Base-by-base conservation (phyloP, 768 basidiomycete genomes). In the Russula brevipes region DNA sequence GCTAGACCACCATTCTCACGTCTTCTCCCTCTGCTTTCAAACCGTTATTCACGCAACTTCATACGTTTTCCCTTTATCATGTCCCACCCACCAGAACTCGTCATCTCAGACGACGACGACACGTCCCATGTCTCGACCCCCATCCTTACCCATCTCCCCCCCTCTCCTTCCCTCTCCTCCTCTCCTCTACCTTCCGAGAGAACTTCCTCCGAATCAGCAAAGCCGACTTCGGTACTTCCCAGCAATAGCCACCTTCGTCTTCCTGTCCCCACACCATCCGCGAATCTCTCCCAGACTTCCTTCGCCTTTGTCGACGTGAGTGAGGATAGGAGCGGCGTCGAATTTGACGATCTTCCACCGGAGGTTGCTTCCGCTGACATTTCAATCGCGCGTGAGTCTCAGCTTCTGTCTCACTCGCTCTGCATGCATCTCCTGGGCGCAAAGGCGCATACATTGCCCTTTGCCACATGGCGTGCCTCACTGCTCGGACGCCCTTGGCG, bases 361-460 rank as follows among this genome's bases (percentile, higher is more conserved):
- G 73, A 75, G 50, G 66, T 74, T 4, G 67, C 71, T 8, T 68
- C 67, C 41, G 74, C 73, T 10, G 74, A 75, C 63, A 69, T 75
- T 47, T 75, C 66, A 45, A 68, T 74, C 45, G 70, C 74, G 33
- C 69, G 74, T 73, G 59, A 72, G 73, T 73, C 42, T 59, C 53
- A 41, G 41, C 12, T 58, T 58, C 33, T 54, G 17, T 39, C n/a
- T 47, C 45, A 16, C 61, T 36, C 24, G 49, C 44, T 3, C 17
- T 41, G 60, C 46, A 33, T 24, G 24, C 24, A 24, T 57, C 41
- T 42, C 41, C 31, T 45, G 17, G 30, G 42, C 35, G 30, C 61
- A 54, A 24, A 24, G 24, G 24, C 24, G 24, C 50, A 59, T 49
- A 50, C 42, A 49, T 55, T 45, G 19, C 46, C 46, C 5, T 35